These are phyloP conservation scores for Apiotrichum laibachii DNA, from an alignment of 1,284 basidiomycete species.

Conservation along the genomic window DNA sequence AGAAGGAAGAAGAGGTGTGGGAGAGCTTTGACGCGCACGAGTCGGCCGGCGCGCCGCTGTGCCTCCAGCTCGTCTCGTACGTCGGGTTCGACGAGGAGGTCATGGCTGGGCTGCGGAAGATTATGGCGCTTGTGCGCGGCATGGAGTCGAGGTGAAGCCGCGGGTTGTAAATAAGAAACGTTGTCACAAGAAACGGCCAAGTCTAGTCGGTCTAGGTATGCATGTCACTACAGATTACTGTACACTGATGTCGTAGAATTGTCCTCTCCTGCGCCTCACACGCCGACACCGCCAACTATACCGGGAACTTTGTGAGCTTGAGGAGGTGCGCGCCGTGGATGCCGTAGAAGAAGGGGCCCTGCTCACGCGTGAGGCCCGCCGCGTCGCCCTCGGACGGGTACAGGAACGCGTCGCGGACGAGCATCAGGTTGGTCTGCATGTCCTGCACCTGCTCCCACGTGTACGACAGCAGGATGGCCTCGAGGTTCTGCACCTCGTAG, in stretches of 20 bases:
- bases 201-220: not conserved
- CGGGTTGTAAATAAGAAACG: not conserved
- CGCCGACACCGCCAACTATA: not conserved
- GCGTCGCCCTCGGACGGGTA: constrained; percentile 36
- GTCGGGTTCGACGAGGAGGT: constrained; percentile 20
- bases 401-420: constrained; percentile 49
- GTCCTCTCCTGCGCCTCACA: too few species aligned
- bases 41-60: constrained; percentile 10
- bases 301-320: constrained; percentile 4
- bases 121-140: not conserved
- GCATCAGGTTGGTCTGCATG: constrained; percentile 47
- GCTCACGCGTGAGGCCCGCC: constrained; percentile 19
- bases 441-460: constrained; percentile 31
- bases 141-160: not conserved
- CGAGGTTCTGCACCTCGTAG: constrained; percentile 38
- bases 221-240: not conserved
- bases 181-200: not conserved
- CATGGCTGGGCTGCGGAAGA: not conserved
- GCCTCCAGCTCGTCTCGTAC: constrained; percentile 19
- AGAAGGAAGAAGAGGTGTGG: constrained; percentile 45
- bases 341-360: constrained; percentile 41
- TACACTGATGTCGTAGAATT: too few species aligned
- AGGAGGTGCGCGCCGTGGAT: constrained; percentile 39
- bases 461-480: constrained; percentile 40
- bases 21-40: constrained; percentile 21